Percentiles rank a stretch among this genome's conserved stretches.
Conservation (phyloP, 225 moss, liverwort and hornwort genomes). For the Physcomitrium patens region DNA sequence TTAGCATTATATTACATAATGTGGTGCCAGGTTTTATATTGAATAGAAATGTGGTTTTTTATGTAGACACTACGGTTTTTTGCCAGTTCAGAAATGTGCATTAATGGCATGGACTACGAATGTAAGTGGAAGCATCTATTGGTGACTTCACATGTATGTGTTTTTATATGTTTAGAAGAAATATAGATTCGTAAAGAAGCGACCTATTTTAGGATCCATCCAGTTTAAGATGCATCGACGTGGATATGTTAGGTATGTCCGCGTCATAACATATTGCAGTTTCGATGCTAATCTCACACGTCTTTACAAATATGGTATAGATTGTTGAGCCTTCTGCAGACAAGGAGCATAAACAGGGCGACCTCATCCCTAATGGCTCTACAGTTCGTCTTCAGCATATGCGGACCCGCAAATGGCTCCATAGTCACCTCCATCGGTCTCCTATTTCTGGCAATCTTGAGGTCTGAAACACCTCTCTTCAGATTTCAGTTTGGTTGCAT, state of each 20-base stretch:
- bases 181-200: too few species aligned
- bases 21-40: too few species aligned
- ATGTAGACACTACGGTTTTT: too few species aligned
- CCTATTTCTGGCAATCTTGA: conserved; percentile 96
- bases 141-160: too few species aligned
- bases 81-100: too few species aligned
- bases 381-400: conserved; percentile 78
- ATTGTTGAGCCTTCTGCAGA: conserved; percentile 61
- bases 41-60: too few species aligned
- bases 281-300: conserved; percentile 38
- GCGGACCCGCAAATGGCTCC: conserved; percentile 97
- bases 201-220: conserved; percentile 1
- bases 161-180: too few species aligned
- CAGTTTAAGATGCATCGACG: background rate
- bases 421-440: conserved; percentile 95
- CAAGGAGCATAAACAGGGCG: conserved; percentile 71
- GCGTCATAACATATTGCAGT: conserved; percentile 8
- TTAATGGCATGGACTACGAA: too few species aligned
- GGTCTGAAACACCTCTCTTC: conserved; percentile 39
- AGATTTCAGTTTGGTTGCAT: background rate
- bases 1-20: background rate
- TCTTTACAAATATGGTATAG: conserved; percentile 59
- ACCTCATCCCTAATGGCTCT: conserved; percentile 69
- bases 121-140: too few species aligned
- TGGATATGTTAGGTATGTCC: background rate